Evolutionary conservation across 1,139 yeast species (phyloP).

Genomic region (Yamadazyma siamensis): DNA sequence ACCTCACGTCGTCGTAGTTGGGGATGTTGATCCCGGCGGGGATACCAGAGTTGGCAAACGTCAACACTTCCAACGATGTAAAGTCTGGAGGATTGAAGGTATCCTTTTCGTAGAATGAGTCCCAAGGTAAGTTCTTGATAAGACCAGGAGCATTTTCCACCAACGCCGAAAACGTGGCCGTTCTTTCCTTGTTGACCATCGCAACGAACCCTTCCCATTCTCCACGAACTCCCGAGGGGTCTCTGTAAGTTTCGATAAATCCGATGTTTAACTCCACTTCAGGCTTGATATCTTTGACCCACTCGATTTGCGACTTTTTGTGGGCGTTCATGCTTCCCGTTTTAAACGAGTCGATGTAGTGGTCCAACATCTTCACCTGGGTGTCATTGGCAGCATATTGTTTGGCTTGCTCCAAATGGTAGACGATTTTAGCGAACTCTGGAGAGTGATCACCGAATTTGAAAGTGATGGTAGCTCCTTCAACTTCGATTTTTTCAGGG

Average conservation of each 20-base stretch:
- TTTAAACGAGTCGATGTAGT: slow-evolving; percentile 66
- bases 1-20: slow-evolving; percentile 83
- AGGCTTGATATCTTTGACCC: slow-evolving; percentile 89
- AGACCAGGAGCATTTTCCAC: slow-evolving; percentile 65
- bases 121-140: slow-evolving; percentile 76
- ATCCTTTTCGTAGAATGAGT: slow-evolving; percentile 69
- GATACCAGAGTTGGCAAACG: slow-evolving; percentile 85
- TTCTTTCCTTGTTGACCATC: slow-evolving; percentile 85
- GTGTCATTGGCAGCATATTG: slow-evolving; percentile 70
- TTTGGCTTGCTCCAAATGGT: slow-evolving; percentile 54
- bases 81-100: slow-evolving; percentile 89
- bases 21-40: slow-evolving; percentile 95
- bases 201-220: slow-evolving; percentile 94
- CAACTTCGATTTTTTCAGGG: slow-evolving; percentile 25
- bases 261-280: slow-evolving; percentile 84
- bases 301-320: slow-evolving; percentile 74
- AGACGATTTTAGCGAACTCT: slow-evolving; percentile 61
- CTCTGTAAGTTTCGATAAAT: slow-evolving; percentile 88
- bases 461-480: slow-evolving; percentile 41
- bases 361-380: slow-evolving; percentile 60
- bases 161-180: slow-evolving; percentile 69
- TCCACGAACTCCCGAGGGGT: slow-evolving; percentile 87
- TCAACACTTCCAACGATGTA: slow-evolving; percentile 82
- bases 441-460: slow-evolving; percentile 72
- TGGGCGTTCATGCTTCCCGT: slow-evolving; percentile 87